These are phyloP conservation scores for Lentinus polychrous DNA, from an alignment of 1,284 basidiomycete species.

Conservation along the genomic window DNA sequence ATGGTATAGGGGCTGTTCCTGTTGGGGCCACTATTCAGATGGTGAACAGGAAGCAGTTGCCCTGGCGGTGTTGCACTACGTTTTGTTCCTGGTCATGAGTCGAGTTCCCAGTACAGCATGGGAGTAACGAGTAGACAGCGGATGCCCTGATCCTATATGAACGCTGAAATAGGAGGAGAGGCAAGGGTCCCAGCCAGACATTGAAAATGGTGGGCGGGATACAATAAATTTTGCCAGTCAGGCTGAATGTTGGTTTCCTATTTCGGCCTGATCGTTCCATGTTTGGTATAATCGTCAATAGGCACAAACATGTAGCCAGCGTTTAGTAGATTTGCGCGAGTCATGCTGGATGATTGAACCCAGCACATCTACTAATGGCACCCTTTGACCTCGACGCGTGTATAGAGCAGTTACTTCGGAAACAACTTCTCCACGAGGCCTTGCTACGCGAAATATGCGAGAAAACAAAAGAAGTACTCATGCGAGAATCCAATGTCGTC, in stretches of 20 bases:
- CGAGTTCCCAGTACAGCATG: too few relatives aligned
- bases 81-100: too few relatives aligned
- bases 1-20: too few relatives aligned
- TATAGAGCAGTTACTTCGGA: conserved; percentile 83
- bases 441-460: conserved; percentile 95
- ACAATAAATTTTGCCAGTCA: too few relatives aligned
- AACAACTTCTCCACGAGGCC: conserved; percentile 90
- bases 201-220: too few relatives aligned
- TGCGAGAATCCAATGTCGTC: conserved; percentile 98
- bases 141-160: too few relatives aligned
- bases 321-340: background rate
- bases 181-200: too few relatives aligned
- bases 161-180: too few relatives aligned
- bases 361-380: conserved; percentile 48
- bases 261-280: background rate
- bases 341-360: background rate
- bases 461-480: conserved; percentile 97
- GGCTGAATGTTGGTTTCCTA: background rate
- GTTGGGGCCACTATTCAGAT: too few relatives aligned
- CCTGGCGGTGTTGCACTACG: too few relatives aligned
- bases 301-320: background rate
- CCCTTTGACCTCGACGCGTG: conserved; percentile 95
- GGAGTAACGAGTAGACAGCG: too few relatives aligned
- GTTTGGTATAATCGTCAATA: background rate
- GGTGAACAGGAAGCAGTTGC: too few relatives aligned